phyloP scores from a whole-genome alignment of 139 green algal species.

The Chlamydomonas sp. region DNA sequence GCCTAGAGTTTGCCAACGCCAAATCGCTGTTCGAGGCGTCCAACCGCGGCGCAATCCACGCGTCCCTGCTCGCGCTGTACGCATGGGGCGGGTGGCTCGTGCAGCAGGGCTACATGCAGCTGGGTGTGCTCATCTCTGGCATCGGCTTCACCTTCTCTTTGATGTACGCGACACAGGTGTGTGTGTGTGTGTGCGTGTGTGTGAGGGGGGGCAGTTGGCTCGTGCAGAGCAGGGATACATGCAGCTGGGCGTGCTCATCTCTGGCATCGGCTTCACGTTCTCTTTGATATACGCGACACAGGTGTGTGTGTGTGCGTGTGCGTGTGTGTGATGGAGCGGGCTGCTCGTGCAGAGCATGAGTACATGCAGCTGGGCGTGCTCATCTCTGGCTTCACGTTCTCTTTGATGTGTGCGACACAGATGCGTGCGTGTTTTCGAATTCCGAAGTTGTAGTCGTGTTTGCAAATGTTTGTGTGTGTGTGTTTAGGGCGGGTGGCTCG shows the following conservation, averaged over 20 bases:
- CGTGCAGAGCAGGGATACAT: background rate
- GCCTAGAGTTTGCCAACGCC: slow-evolving; percentile 60
- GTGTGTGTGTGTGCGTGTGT: background rate
- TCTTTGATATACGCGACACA: background rate
- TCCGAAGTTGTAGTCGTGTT: no score
- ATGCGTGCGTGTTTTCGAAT: no score
- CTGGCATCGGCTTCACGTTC: background rate
- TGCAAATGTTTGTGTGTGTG: no score
- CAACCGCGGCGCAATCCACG: slow-evolving; percentile 59
- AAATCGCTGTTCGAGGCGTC: slow-evolving; percentile 70
- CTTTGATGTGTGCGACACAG: no score
- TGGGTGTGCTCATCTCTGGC: slow-evolving; percentile 67
- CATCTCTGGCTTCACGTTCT: no score
- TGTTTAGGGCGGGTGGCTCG: no score
- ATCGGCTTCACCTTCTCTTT: slow-evolving; percentile 88
- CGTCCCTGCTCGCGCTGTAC: slow-evolving; percentile 71
- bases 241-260: background rate
- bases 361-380: no score
- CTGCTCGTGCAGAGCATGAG: no score
- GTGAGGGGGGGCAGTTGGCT: background rate
- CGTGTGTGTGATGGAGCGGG: no score
- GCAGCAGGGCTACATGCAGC: slow-evolving; percentile 51
- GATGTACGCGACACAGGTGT: slow-evolving; percentile 75
- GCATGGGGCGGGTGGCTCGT: slow-evolving; percentile 74
- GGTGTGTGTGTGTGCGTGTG: no score